These are phyloP conservation scores for Claviceps africana DNA, from an alignment of 2,329 filamentous ascomycete species.

Conservation along the genomic window DNA sequence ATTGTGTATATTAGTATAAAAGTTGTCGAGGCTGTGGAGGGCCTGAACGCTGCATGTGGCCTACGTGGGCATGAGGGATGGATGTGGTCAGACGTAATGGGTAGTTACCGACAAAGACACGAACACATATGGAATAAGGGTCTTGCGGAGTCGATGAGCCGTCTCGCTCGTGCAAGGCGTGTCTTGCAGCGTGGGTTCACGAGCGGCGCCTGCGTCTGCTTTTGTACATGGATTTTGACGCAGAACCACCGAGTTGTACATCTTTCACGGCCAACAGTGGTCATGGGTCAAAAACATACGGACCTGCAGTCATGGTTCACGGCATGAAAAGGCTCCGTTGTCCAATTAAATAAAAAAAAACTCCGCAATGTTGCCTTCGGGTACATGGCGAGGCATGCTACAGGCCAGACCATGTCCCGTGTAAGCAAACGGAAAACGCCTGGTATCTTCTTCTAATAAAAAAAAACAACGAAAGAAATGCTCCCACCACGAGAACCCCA, in stretches of 20 bases:
- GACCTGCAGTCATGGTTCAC: no score
- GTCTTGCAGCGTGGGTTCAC: no score
- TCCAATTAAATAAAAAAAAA: no score
- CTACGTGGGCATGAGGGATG: not conserved
- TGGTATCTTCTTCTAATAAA: not conserved
- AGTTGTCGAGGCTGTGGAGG: not conserved
- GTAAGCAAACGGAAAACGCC: not conserved
- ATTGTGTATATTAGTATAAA: not conserved
- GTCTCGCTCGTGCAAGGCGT: no score
- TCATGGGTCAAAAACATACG: not conserved
- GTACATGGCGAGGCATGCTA: no score
- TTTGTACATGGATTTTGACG: no score
- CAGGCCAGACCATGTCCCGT: no score
- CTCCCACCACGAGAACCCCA: not conserved
- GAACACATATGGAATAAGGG: not conserved
- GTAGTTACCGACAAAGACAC: not conserved
- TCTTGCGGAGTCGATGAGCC: not conserved
- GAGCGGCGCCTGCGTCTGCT: no score
- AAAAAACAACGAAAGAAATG: not conserved
- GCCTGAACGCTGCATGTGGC: not conserved
- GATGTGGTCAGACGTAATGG: not conserved
- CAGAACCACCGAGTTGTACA: no score
- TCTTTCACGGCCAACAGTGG: no score
- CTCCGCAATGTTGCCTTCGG: no score
- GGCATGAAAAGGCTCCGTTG: no score